Evolutionary conservation across 345 rosid genomes (phyloP).

Genomic region (Anacardium occidentale): DNA sequence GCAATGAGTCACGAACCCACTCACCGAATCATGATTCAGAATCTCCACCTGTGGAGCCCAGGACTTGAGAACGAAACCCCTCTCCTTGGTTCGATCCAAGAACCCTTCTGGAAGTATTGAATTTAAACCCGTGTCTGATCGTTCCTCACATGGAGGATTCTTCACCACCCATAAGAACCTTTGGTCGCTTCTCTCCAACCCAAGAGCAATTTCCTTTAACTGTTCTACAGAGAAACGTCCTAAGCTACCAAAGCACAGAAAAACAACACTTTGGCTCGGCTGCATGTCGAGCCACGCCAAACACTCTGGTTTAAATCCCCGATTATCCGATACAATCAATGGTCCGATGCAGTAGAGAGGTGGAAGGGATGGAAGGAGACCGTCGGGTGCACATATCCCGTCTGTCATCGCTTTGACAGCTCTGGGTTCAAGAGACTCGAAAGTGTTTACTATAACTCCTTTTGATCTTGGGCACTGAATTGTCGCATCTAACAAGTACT

Average conservation of each 20-base stretch:
- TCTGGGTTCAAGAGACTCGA: conserved; percentile 48
- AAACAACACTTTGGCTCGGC: conserved; percentile 45
- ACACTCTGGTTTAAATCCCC: conserved; percentile 23
- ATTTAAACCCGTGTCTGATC: conserved; percentile 27
- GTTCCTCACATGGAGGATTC: conserved; percentile 33
- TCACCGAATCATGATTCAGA: conserved; percentile 19
- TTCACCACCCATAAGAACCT: conserved; percentile 59
- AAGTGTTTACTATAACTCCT: conserved; percentile 58
- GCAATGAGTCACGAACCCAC: conserved; percentile 35
- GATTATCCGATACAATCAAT: conserved; percentile 25
- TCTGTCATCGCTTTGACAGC: conserved; percentile 34
- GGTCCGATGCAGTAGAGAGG: conserved; percentile 60
- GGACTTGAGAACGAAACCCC: conserved; percentile 28
- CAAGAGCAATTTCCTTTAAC: conserved; percentile 43
- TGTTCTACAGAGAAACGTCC: conserved; percentile 44
- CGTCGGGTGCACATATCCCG: conserved; percentile 37
- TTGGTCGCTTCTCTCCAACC: conserved; percentile 43
- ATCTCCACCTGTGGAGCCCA: conserved; percentile 31
- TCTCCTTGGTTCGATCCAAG: conserved; percentile 31
- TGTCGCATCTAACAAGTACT: conserved; percentile 16
- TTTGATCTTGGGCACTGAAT: conserved; percentile 24
- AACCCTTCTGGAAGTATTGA: conserved; percentile 47
- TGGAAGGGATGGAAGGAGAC: conserved; percentile 20
- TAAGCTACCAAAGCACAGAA: conserved; percentile 56
- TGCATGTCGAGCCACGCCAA: conserved; percentile 50